These are phyloP conservation scores for Cladosporium velox DNA, from an alignment of 2,329 filamentous ascomycete genomes.

Conservation along the genomic window DNA sequence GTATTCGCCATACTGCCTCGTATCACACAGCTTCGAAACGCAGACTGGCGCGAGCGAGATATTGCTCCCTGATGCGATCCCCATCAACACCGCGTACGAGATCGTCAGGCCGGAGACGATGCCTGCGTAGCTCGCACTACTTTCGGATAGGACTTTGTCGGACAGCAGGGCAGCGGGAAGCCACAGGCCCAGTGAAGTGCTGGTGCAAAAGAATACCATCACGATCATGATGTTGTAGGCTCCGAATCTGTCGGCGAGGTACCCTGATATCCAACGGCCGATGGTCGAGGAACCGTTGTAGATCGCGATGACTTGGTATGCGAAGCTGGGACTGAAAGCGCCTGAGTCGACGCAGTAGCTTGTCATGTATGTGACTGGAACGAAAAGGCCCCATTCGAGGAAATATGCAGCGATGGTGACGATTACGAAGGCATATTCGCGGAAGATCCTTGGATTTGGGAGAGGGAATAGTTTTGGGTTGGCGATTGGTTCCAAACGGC, in stretches of 20 bases:
- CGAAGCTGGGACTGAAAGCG: constrained; percentile 62
- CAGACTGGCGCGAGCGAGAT: constrained; percentile 46
- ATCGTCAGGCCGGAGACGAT: constrained; percentile 34
- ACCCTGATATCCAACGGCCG: constrained; percentile 75
- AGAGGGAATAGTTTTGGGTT: constrained; percentile 36
- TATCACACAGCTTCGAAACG: constrained; percentile 49
- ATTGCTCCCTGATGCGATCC: constrained; percentile 42
- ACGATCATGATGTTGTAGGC: constrained; percentile 77
- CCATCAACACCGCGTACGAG: constrained; percentile 36
- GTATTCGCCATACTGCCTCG: constrained; percentile 42
- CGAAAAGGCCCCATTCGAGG: constrained; percentile 49
- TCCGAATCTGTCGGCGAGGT: constrained; percentile 73
- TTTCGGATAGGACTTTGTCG: constrained; percentile 31
- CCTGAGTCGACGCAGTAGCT: constrained; percentile 66
- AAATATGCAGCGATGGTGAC: constrained; percentile 45
- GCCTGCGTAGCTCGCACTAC: neutral
- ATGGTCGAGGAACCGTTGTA: constrained; percentile 76
- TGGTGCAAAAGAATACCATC: constrained; percentile 61
- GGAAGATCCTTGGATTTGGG: constrained; percentile 47
- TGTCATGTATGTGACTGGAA: constrained; percentile 78
- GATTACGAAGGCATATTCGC: constrained; percentile 41
- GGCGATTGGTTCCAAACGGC: constrained; percentile 34
- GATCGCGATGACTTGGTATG: constrained; percentile 74
- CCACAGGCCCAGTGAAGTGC: constrained; percentile 72
- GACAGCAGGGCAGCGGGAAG: constrained; percentile 51